phyloP scores from a whole-genome alignment of 2,329 filamentous ascomycete species.

The Fusarium solani-melongenae region DNA sequence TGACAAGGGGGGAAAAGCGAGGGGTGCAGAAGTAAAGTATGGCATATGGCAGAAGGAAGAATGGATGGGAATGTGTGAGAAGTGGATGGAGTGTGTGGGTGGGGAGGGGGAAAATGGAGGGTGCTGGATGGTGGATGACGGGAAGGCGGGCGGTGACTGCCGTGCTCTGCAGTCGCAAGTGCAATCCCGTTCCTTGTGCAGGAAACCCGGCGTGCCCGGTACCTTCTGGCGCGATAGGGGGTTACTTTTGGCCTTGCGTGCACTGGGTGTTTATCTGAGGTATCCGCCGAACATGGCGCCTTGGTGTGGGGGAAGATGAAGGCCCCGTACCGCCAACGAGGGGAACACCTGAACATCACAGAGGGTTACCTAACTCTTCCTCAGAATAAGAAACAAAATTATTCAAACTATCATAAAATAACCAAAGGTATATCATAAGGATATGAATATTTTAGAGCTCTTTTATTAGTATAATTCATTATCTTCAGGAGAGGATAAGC shows the following conservation, averaged over 20 bases:
- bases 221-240: background rate
- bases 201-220: background rate
- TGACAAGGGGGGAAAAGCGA: conserved; percentile 16
- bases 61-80: conserved; percentile 37
- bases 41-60: conserved; percentile 33
- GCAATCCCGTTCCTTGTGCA: conserved; percentile 9
- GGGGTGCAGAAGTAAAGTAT: conserved; percentile 34
- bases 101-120: conserved; percentile 14
- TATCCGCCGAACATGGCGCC: conserved; percentile 16
- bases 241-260: background rate
- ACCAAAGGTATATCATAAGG: background rate
- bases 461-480: background rate
- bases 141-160: conserved; percentile 12
- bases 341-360: background rate
- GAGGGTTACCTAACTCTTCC: background rate
- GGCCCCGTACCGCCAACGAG: background rate
- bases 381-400: background rate
- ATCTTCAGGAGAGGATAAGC: background rate
- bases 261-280: background rate
- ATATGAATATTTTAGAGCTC: background rate
- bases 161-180: conserved; percentile 21
- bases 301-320: conserved; percentile 13
- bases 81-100: conserved; percentile 32
- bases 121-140: conserved; percentile 13
- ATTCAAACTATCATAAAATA: background rate